phyloP scores from a whole-genome alignment of 1,284 basidiomycete genomes.

The Malassezia psittaci region DNA sequence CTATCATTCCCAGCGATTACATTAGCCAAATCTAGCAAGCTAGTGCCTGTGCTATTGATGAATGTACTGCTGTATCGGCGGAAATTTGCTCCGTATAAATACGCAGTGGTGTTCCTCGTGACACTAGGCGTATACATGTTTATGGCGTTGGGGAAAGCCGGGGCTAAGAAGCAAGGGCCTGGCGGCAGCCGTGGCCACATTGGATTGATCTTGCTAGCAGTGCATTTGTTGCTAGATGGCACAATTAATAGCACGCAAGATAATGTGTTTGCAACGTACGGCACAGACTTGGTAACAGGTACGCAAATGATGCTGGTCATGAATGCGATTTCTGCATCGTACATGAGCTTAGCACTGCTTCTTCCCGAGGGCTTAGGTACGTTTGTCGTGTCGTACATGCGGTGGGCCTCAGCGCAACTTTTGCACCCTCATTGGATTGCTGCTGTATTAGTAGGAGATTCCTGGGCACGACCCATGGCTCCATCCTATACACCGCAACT shows the following conservation, averaged over 20 bases:
- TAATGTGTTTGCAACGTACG: conserved; percentile 70
- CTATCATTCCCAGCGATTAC: conserved; percentile 98
- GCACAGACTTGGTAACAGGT: conserved; percentile 58
- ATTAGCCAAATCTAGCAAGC: conserved; percentile 95
- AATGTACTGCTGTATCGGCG: conserved; percentile 57
- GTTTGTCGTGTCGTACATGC: neutral
- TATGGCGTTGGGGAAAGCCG: conserved; percentile 58
- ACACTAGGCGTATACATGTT: conserved; percentile 87
- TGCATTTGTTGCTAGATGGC: conserved; percentile 84
- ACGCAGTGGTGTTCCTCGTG: conserved; percentile 53
- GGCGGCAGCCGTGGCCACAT: conserved; percentile 20
- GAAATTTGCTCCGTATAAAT: conserved; percentile 46
- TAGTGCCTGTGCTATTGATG: conserved; percentile 91
- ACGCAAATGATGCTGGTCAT: conserved; percentile 99
- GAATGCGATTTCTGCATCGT: conserved; percentile 58
- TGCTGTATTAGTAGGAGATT: neutral
- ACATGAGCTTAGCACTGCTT: conserved; percentile 49
- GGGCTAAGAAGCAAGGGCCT: conserved; percentile 33
- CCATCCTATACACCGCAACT: conserved; percentile 52
- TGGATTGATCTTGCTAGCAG: conserved; percentile 60
- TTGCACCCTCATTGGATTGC: conserved; percentile 18
- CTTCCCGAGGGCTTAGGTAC: conserved; percentile 53
- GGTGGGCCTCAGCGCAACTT: neutral
- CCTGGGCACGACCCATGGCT: neutral
- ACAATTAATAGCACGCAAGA: conserved; percentile 96